Conservation (phyloP, 768 basidiomycete species). For the Tricholoma sp. region DNA sequence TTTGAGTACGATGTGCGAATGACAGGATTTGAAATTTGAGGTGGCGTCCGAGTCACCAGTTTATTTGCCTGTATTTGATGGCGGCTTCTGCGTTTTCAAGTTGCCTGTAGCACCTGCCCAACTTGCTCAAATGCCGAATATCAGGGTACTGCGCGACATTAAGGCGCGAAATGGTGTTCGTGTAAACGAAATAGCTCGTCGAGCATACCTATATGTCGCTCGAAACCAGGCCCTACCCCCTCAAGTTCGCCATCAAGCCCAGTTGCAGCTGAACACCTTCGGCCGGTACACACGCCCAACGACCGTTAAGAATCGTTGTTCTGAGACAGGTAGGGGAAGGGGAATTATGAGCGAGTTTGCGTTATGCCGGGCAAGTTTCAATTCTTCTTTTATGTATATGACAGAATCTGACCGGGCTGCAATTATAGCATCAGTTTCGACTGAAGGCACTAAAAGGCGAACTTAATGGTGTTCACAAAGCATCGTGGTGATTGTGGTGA, state of each 20-base stretch:
- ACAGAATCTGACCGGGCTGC: not conserved
- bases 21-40: slow-evolving; percentile 18
- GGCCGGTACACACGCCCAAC: slow-evolving; percentile 78
- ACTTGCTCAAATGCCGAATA: slow-evolving; percentile 32
- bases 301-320: slow-evolving; percentile 85
- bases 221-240: slow-evolving; percentile 87
- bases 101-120: slow-evolving; percentile 1
- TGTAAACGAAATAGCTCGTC: slow-evolving; percentile 74
- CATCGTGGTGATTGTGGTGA: slow-evolving; percentile 69
- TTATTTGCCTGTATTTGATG: not conserved
- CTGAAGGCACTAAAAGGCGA: slow-evolving; percentile 77
- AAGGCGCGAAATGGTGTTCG: slow-evolving; percentile 69
- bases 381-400: slow-evolving; percentile 8
- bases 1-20: not conserved
- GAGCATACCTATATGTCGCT: slow-evolving; percentile 91
- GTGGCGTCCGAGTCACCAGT: slow-evolving; percentile 18
- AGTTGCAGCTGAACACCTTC: slow-evolving; percentile 88
- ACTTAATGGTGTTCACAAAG: slow-evolving; percentile 83
- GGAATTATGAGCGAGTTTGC: slow-evolving; percentile 90
- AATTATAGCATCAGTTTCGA: slow-evolving; percentile 79
- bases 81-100: too few species aligned
- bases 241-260: slow-evolving; percentile 88
- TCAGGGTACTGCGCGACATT: slow-evolving; percentile 67
- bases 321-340: slow-evolving; percentile 78
- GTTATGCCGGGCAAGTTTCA: slow-evolving; percentile 61